Evolutionary conservation across 768 basidiomycete species (phyloP), one percentile per base, ranked within the genome.

Genomic region (Lyophyllum decastes): DNA sequence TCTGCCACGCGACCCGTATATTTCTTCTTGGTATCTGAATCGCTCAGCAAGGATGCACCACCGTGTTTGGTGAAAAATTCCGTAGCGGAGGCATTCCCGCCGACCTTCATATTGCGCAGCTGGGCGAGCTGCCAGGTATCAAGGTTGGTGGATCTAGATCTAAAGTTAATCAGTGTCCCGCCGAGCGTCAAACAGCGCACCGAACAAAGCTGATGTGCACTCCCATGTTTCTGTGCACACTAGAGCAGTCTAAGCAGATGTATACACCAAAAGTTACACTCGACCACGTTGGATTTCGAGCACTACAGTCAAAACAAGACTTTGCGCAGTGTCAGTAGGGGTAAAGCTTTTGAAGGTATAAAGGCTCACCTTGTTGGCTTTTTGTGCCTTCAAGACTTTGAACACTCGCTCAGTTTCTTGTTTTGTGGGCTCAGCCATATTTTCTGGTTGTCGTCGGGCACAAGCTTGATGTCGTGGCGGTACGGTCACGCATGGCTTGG

Each of bases 151-250:
- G 96, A 98, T 62, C 95, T 95, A 72, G 94, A 70, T 41, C 45
- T 63, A 45, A 30, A 25, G 52, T 62, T 61, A 63, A 47, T 46
- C 30, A 22, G 52, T 46, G 38, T 19, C 49, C 17, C 34, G 41
- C 11, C n/a, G 24, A 22, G 19, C 30, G 25, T 43, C 19, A 16
- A 12, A 50, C 45, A 10, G 72, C 88, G 65, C 70, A 95, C 94
- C 95, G 80, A 43, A 99, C 96, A 67, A 99, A 99, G 61, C 87
- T 92, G 73, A 99, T 95, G 70, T 99, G 97, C 22, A 98, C 96
- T 65, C 97, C 97, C 86, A 98, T 88, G 71, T 96, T 98, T 52
- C 97, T 82, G 74, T 99, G 97, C 14, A 90, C 77, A 63, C 90
- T 91, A 4, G 96, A 98, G 79, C 97, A 99, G 58, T 99, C 95